These are phyloP conservation scores for Miscanthus lutarioriparius DNA, from an alignment of 176 grass and related monocot species.

Conservation along the genomic window DNA sequence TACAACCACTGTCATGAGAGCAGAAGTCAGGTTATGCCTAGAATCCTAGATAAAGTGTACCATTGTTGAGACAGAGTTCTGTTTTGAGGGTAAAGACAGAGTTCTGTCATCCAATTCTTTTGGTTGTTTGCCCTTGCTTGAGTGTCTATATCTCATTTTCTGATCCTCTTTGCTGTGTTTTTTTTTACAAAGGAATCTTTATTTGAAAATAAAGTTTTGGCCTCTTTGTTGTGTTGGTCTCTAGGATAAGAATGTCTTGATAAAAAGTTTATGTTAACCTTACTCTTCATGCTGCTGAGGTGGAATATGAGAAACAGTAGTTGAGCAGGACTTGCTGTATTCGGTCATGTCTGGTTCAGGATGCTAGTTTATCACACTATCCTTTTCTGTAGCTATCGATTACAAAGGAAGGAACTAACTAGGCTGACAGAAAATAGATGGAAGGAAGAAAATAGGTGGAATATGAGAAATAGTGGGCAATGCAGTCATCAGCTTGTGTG, in stretches of 20 bases:
- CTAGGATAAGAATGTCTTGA: neutral
- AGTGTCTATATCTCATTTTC: no score
- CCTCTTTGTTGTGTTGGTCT: neutral
- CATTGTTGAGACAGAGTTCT: no score
- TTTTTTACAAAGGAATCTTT: no score
- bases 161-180: no score
- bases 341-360: slow-evolving; percentile 28
- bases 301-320: slow-evolving; percentile 60
- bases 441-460: slow-evolving; percentile 55
- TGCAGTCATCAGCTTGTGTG: no score
- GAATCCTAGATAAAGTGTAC: no score
- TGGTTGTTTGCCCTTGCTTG: no score
- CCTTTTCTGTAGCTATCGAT: neutral
- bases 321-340: slow-evolving; percentile 46
- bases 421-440: slow-evolving; percentile 45
- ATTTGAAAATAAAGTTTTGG: neutral
- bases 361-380: neutral
- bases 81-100: no score
- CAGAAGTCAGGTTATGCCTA: no score
- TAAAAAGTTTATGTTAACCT: neutral
- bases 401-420: neutral
- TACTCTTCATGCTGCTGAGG: slow-evolving; percentile 40
- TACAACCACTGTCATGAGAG: no score
- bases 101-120: neutral
- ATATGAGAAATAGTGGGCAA: no score